phyloP scores from a whole-genome alignment of 2,329 filamentous ascomycete species.

The Talaromyces sp. region DNA sequence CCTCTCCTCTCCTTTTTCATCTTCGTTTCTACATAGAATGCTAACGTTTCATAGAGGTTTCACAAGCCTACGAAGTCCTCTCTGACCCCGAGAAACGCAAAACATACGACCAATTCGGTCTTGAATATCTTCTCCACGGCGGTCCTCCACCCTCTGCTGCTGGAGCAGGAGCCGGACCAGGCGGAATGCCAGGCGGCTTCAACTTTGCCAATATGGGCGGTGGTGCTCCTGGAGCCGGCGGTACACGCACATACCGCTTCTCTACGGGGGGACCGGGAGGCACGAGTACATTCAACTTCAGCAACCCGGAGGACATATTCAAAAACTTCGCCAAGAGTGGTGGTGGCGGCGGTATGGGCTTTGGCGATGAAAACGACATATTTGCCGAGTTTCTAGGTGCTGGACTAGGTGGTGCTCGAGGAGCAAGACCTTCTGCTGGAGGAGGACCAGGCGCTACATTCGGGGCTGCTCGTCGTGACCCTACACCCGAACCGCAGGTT shows the following conservation, averaged over 20 bases:
- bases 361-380: constrained; percentile 54
- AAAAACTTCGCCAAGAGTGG: constrained; percentile 69
- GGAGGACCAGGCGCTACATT: constrained; percentile 28
- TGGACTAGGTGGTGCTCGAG: constrained; percentile 37
- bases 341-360: constrained; percentile 47
- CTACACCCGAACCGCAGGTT: constrained; percentile 81
- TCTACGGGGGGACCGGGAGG: constrained; percentile 49
- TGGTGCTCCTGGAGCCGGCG: constrained; percentile 54
- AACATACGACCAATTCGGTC: constrained; percentile 88
- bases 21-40: not conserved
- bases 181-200: constrained; percentile 55
- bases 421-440: constrained; percentile 29
- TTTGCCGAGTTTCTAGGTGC: constrained; percentile 51
- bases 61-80: constrained; percentile 96
- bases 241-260: constrained; percentile 47
- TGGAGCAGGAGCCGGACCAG: constrained; percentile 26
- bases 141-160: constrained; percentile 64
- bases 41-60: constrained; percentile 62
- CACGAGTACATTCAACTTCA: constrained; percentile 74
- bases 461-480: constrained; percentile 32
- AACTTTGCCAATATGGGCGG: constrained; percentile 41
- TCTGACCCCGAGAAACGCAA: constrained; percentile 96
- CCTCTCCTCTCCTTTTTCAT: not conserved
- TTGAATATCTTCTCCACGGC: constrained; percentile 85
- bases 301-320: constrained; percentile 79